Evolutionary conservation across 306 rosid genomes (phyloP), one percentile per base, ranked within the genome.

Genomic region (Cicer cuneatum): DNA sequence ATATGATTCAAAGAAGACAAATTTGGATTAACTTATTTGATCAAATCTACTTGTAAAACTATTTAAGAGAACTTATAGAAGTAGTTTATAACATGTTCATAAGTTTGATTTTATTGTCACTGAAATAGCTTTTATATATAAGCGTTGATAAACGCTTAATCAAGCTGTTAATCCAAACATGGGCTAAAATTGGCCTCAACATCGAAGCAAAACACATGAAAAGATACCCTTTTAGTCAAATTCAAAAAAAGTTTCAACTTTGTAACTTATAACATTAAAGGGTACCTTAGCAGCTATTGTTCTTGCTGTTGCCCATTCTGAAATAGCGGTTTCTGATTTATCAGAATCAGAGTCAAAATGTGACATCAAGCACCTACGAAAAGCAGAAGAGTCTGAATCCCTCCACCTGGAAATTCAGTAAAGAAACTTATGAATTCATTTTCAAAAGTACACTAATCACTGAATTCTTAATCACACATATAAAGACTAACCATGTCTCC

Each of bases 231-330:
- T 24, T 82, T 24, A 57, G 73, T 75, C 73, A 61, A 78, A 58
- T 53, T 45, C 12, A 42, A 10, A 29, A 29, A 29, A 6, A 41
- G 0, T 8, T 24, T 10, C 39, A 64, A 81, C 1, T 43, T 62
- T 73, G 15, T 12, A 65, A 21, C 35, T 72, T 61, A n/a, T 46
- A 35, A 65, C 16, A 51, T 19, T 59, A 39, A 65, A 62, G 3
- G 18, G 66, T 75, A 93, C 98, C 98, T 86, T 83, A 68, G 95
- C 97, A 66, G 89, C 97, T 79, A 84, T 84, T 45, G 83, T 87
- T 73, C 87, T 82, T 0, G 92, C 97, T 57, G 86, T 76, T 12
- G 86, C 73, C 96, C 96, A 90, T 78, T 81, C 82, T 8, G 91
- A 89, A 66, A 85, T 57, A 12, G 88, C 80, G 8, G 88, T 78